A percentile compares a stretch with the other conserved stretches of the same genome.
Evolutionary conservation across 805 yeast genomes (phyloP).

Genomic region (Maudiozyma serrabonitensis): DNA sequence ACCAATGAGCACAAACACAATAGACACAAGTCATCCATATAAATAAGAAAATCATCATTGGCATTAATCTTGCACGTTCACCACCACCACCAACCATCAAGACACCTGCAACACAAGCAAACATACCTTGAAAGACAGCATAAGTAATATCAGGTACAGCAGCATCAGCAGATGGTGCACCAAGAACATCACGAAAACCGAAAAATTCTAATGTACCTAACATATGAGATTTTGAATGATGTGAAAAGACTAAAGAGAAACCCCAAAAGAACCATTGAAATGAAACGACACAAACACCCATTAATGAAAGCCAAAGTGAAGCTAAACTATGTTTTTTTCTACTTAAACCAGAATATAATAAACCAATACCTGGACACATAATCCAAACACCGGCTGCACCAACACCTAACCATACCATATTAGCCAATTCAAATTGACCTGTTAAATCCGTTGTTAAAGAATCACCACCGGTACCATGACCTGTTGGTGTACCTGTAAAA

Average conservation of each 20-base stretch:
- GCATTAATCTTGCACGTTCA: slow-evolving; percentile 92
- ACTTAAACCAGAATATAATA: slow-evolving; percentile 85
- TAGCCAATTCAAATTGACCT: slow-evolving; percentile 57
- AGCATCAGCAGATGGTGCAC: slow-evolving; percentile 61
- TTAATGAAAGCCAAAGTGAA: slow-evolving; percentile 85
- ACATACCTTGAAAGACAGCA: slow-evolving; percentile 93
- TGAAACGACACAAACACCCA: slow-evolving; percentile 71
- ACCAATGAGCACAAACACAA: slow-evolving; percentile 95
- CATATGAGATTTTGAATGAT: slow-evolving; percentile 52
- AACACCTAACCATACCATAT: slow-evolving; percentile 78
- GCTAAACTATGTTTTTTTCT: slow-evolving; percentile 95
- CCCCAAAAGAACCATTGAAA: slow-evolving; percentile 99
- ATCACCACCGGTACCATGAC: slow-evolving; percentile 71
- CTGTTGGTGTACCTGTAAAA: slow-evolving; percentile 39
- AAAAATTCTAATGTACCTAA: slow-evolving; percentile 78
- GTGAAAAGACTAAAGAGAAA: slow-evolving; percentile 78
- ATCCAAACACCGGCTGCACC: slow-evolving; percentile 83
- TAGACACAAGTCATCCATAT: slow-evolving; percentile 93
- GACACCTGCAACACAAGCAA: slow-evolving; percentile 86
- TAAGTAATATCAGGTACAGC: slow-evolving; percentile 82
- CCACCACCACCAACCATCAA: slow-evolving; percentile 97
- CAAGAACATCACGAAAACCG: slow-evolving; percentile 71
- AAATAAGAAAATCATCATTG: slow-evolving; percentile 91
- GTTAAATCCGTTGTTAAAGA: slow-evolving; percentile 65
- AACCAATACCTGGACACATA: slow-evolving; percentile 94